phyloP scores from a whole-genome alignment of 73 alveolate genomes.

The Durusdinium trenchii region DNA sequence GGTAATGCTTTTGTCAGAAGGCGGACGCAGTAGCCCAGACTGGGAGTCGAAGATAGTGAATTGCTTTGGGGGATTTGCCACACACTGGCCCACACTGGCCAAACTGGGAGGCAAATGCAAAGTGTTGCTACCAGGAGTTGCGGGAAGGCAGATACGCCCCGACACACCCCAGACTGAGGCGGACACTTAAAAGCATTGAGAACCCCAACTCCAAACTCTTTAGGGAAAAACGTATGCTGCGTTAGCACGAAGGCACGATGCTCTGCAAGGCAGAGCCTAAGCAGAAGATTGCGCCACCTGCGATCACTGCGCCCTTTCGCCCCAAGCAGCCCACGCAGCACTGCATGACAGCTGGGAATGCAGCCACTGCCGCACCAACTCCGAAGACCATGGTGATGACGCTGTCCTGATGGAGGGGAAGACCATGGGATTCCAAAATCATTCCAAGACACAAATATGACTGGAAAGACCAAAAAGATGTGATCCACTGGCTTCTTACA shows the following conservation, averaged over 20 bases:
- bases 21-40: too few relatives aligned
- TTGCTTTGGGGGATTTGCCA: too few relatives aligned
- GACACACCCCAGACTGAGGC: too few relatives aligned
- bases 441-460: not conserved
- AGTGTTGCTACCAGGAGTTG: too few relatives aligned
- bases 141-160: too few relatives aligned
- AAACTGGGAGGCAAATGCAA: too few relatives aligned
- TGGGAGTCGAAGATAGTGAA: too few relatives aligned
- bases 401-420: constrained; percentile 39
- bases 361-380: constrained; percentile 46
- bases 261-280: constrained; percentile 31
- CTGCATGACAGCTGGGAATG: constrained; percentile 57
- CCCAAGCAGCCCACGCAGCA: constrained; percentile 7
- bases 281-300: constrained; percentile 57
- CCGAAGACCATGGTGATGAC: constrained; percentile 57
- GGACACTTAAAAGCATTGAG: too few relatives aligned
- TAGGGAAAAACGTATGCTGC: too few relatives aligned
- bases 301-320: constrained; percentile 57
- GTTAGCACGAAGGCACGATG: not conserved
- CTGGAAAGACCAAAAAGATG: not conserved
- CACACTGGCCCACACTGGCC: too few relatives aligned
- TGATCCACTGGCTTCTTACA: not conserved
- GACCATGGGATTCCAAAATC: not conserved
- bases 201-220: too few relatives aligned
- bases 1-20: too few relatives aligned